phyloP scores from a whole-genome alignment of 2,329 filamentous ascomycete genomes.

The Bipolaris sorokiniana region DNA sequence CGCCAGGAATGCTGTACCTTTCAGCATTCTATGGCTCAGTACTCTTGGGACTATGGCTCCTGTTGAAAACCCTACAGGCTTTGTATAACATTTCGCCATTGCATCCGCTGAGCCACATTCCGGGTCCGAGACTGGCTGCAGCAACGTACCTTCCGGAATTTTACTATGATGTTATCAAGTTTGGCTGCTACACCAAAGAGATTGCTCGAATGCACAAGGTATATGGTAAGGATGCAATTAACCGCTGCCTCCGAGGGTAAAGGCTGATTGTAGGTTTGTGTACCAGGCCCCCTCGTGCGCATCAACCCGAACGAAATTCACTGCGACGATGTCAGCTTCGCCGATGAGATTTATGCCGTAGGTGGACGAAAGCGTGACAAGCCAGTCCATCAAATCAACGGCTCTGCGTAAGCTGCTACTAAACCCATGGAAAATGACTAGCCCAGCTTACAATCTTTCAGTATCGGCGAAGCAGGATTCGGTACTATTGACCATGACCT shows the following conservation, averaged over 20 bases:
- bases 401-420: slow-evolving; percentile 26
- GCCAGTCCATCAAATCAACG: slow-evolving; percentile 36
- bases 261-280: not conserved
- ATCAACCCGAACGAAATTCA: slow-evolving; percentile 45
- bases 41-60: slow-evolving; percentile 21
- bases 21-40: slow-evolving; percentile 3
- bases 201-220: slow-evolving; percentile 46
- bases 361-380: slow-evolving; percentile 34
- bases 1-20: not conserved
- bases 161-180: slow-evolving; percentile 45
- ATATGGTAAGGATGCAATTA: slow-evolving; percentile 35
- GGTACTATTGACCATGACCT: slow-evolving; percentile 37
- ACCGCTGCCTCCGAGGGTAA: not conserved
- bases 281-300: slow-evolving; percentile 40
- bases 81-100: slow-evolving; percentile 38
- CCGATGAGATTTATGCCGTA: slow-evolving; percentile 39
- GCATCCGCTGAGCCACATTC: slow-evolving; percentile 39
- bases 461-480: slow-evolving; percentile 31
- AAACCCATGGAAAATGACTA: not conserved
- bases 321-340: slow-evolving; percentile 38
- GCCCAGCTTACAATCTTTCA: not conserved
- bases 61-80: slow-evolving; percentile 21
- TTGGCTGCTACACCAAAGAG: slow-evolving; percentile 41
- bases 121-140: slow-evolving; percentile 45
- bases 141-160: slow-evolving; percentile 45